phyloP scores from a whole-genome alignment of 2,329 filamentous ascomycete species.

The Gaeumannomyces tritici region DNA sequence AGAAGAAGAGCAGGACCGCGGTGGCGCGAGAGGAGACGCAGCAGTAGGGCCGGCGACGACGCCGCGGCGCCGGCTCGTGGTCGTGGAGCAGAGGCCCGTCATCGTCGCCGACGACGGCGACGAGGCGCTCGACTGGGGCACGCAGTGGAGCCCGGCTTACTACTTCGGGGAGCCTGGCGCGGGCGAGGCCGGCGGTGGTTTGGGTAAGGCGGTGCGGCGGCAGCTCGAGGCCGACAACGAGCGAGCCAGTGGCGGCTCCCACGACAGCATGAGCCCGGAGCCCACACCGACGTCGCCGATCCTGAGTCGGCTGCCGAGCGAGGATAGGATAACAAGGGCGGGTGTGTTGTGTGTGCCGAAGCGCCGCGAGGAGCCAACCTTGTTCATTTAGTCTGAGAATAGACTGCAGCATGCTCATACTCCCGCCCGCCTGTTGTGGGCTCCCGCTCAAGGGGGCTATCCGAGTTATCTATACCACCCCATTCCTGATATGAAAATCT shows the following conservation, averaged over 20 bases:
- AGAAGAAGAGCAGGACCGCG: background rate
- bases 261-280: background rate
- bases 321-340: background rate
- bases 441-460: too few species aligned
- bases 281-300: background rate
- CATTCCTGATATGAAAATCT: background rate
- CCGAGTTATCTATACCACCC: too few species aligned
- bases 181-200: too few species aligned
- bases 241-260: background rate
- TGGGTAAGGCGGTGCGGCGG: background rate
- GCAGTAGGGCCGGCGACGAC: too few species aligned
- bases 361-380: background rate
- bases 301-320: background rate
- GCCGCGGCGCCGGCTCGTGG: background rate
- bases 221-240: background rate
- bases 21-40: background rate
- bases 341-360: background rate
- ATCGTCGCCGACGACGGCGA: background rate
- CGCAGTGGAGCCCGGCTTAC: slow-evolving; percentile 8
- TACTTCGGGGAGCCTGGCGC: slow-evolving; percentile 4
- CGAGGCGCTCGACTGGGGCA: slow-evolving; percentile 4
- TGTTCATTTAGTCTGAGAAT: background rate
- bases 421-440: too few species aligned
- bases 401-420: too few species aligned
- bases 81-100: background rate